These are phyloP conservation scores for Cokeromyces recurvatus DNA, from an alignment of 371 early-diverging fungal genomes.

Conservation along the genomic window DNA sequence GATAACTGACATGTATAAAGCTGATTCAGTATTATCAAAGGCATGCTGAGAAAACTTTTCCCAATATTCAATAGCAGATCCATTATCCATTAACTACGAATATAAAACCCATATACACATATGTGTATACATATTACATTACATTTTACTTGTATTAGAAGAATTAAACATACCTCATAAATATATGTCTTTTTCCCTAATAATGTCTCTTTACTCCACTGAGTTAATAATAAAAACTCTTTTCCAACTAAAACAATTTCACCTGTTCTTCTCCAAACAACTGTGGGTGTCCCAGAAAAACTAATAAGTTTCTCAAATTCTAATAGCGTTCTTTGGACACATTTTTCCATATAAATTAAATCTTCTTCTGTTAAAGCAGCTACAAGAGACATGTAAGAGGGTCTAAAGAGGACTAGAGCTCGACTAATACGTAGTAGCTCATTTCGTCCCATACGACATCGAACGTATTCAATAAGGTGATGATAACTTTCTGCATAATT, in stretches of 20 bases:
- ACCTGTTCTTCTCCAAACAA: constrained; percentile 87
- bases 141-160: too few species aligned
- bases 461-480: constrained; percentile 62
- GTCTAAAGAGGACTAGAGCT: constrained; percentile 78
- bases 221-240: constrained; percentile 79
- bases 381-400: constrained; percentile 78
- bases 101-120: too few species aligned
- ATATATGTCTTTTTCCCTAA: constrained; percentile 68
- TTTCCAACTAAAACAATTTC: constrained; percentile 85
- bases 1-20: constrained; percentile 69
- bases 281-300: constrained; percentile 85
- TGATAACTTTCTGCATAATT: constrained; percentile 83
- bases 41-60: constrained; percentile 80
- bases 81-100: constrained; percentile 79
- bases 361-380: constrained; percentile 82
- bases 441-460: constrained; percentile 72
- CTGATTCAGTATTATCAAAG: constrained; percentile 78
- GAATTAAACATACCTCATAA: constrained; percentile 72
- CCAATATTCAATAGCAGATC: constrained; percentile 84
- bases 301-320: constrained; percentile 85
- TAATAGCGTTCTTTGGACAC: constrained; percentile 80
- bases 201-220: constrained; percentile 73
- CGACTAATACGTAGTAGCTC: constrained; percentile 76
- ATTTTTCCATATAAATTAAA: constrained; percentile 84
- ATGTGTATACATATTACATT: too few species aligned